Evolutionary conservation across 2,329 filamentous ascomycete genomes (phyloP), one percentile per base, ranked within the genome.

Genomic region (Sporothrix pallida): DNA sequence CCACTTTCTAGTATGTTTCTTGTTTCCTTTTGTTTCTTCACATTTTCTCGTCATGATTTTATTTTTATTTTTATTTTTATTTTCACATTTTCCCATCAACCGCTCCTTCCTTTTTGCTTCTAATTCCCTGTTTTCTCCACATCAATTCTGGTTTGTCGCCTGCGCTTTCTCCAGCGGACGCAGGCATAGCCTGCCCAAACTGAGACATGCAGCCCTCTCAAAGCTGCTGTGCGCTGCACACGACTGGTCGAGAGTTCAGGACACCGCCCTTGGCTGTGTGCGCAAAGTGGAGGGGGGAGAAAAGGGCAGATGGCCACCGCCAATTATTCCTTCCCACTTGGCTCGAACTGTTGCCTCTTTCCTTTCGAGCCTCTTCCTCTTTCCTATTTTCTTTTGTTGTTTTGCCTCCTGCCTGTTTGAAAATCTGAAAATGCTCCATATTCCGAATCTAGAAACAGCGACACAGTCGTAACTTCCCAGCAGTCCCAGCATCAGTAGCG

Each of bases 221-320:
- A 65, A 46, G 23, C 20, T 54, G 60, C 42, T 46, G 42, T 31
- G 7, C 62, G 50, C 44, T 42, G 52, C 70, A 63, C 73, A 69
- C 73, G 69, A 72, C 69, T 74, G 73, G 73, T 65, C 52, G 8
- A 63, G 42, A 68, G 52, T 26, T 31, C 44, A 70, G 42, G 52
- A 73, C 52, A 65, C 63, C n/a, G 54, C 52, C 68, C 68, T 70
- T 70, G 54, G 72, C 72, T 70, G 54, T 73, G 65, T 48, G 54
- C 70, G 67, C 46, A 46, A 20, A 23, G 48, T 71, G 26, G 60
- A 44, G 42, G 56, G 52, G 54, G 23, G 31, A 44, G n/a, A 52
- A 52, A 42, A 50, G 23, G 8, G 20, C 26, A 8, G 31, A 62
- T 13, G 26, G 20, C 60, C 37, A 17, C n/a, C 42, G 26, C 31